Evolutionary conservation across 1,284 basidiomycete species (phyloP), one percentile per base, ranked within the genome.

Genomic region (Rhodofomes roseus): DNA sequence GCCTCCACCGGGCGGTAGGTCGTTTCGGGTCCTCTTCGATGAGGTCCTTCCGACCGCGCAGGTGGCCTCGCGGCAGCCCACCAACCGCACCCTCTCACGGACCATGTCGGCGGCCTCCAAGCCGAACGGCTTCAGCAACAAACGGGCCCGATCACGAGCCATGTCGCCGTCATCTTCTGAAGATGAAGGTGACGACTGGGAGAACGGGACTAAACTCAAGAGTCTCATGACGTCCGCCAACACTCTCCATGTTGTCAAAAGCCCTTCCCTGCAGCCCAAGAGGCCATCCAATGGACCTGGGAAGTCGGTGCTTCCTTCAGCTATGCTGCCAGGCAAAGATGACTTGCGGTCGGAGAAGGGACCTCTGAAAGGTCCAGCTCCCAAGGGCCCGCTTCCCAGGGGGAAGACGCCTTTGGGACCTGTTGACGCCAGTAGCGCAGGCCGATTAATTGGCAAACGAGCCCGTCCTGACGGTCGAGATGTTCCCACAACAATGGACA

Each of bases 21-120:
- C 79, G 1, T 92, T 91, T 76, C 83, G 81, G 60, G 72, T 80
- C 22, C 73, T 92, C 41, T 92, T 92, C 66, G 82, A 89, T 37
- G 88, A 90, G 60, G 65, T 64, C 20, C 60, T 60, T 55, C 58
- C 64, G 22, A 59, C 62, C 50, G 46, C 60, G 40, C 63, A 59
- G 41, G 50, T 58, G 11, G 57, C 62, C 48, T 64, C 64, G 14
- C 52, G 57, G 55, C 59, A 57, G 29, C 48, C 54, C 31, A 36
- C 50, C 16, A 36, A 39, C 25, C 50, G 43, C 23, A 44, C 58
- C 27, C 53, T 56, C 40, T 62, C 68, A 57, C 63, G 65, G 14
- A 61, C 59, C 31, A 70, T 67, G 61, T 57, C 64, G 12, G 34
- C 43, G 11, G 56, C 60, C 9, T 60, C 59, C 48, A 62, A 60